phyloP scores from a whole-genome alignment of 768 basidiomycete genomes.

The Omphalotus guepiniiformis region DNA sequence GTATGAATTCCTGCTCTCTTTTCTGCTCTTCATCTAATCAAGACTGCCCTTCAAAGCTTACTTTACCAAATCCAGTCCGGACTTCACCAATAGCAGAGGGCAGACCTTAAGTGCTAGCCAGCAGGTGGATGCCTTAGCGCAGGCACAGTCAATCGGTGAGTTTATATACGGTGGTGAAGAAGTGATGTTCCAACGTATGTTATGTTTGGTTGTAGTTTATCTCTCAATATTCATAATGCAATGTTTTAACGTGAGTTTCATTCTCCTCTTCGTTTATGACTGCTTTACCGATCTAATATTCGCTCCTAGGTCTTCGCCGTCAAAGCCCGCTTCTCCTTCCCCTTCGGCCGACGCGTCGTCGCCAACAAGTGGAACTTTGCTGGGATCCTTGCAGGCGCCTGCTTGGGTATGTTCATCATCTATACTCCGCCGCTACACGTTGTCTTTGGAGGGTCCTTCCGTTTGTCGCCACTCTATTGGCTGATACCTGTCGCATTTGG shows the following conservation, averaged over 20 bases:
- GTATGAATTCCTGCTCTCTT: background rate
- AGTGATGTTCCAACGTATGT: too few relatives aligned
- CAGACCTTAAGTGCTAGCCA: conserved; percentile 36
- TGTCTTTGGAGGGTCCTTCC: conserved; percentile 60
- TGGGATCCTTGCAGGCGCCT: conserved; percentile 58
- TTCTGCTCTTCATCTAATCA: background rate
- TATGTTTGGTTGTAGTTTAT: conserved; percentile 41
- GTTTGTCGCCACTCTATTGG: conserved; percentile 63
- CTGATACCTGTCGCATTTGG: conserved; percentile 62
- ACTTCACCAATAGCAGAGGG: conserved; percentile 54
- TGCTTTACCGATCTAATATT: background rate
- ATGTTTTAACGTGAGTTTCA: conserved; percentile 54
- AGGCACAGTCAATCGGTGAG: conserved; percentile 59
- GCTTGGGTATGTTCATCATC: conserved; percentile 62
- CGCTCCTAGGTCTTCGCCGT: conserved; percentile 54
- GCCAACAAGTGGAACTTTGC: conserved; percentile 62
- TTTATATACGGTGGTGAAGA: too few relatives aligned
- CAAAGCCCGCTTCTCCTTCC: conserved; percentile 57
- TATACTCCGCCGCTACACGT: conserved; percentile 68
- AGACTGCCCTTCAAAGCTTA: conserved; percentile 42
- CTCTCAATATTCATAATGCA: conserved; percentile 65
- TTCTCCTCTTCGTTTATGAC: background rate
- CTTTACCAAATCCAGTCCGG: conserved; percentile 43
- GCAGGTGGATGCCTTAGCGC: conserved; percentile 55
- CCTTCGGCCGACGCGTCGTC: conserved; percentile 55